Conservation (phyloP, 371 early-diverging fungal species). For the Blakeslea trispora region DNA sequence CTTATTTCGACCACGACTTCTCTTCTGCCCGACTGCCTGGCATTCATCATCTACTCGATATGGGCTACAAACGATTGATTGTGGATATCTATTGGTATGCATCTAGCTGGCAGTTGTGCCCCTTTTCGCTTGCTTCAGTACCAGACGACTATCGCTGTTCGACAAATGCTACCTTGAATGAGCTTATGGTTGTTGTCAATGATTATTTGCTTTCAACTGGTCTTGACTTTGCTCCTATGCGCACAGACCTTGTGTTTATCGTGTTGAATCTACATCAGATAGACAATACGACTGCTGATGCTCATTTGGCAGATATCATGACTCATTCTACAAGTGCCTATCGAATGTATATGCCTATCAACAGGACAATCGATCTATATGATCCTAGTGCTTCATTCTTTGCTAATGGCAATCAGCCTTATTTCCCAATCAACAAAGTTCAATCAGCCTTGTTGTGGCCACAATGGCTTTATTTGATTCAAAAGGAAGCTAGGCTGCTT, state of each 20-base stretch:
- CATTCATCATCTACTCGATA: conserved; percentile 18
- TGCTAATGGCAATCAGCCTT: conserved; percentile 9
- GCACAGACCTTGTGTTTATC: conserved; percentile 29
- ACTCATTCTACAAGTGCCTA: neutral
- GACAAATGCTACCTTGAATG: conserved; percentile 19
- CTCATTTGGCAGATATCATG: conserved; percentile 15
- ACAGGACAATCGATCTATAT: conserved; percentile 4
- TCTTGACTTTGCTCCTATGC: conserved; percentile 4
- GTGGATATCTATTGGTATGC: conserved; percentile 44
- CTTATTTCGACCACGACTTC: conserved; percentile 40
- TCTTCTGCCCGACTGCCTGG: conserved; percentile 18
- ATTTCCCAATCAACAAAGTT: conserved; percentile 6
- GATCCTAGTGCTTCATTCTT: conserved; percentile 10
- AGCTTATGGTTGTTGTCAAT: conserved; percentile 31
- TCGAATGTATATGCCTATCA: conserved; percentile 21
- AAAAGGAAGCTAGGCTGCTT: conserved; percentile 29
- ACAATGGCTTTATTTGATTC: conserved; percentile 32
- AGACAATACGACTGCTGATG: neutral
- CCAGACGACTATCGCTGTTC: conserved; percentile 24
- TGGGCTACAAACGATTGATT: conserved; percentile 44
- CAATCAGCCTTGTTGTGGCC: conserved; percentile 27
- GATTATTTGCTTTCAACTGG: conserved; percentile 25
- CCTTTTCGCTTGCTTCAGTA: conserved; percentile 5
- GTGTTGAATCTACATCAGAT: conserved; percentile 37
- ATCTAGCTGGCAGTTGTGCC: conserved; percentile 43